Conservation (phyloP, 768 basidiomycete genomes). For the Grammothele lineata region DNA sequence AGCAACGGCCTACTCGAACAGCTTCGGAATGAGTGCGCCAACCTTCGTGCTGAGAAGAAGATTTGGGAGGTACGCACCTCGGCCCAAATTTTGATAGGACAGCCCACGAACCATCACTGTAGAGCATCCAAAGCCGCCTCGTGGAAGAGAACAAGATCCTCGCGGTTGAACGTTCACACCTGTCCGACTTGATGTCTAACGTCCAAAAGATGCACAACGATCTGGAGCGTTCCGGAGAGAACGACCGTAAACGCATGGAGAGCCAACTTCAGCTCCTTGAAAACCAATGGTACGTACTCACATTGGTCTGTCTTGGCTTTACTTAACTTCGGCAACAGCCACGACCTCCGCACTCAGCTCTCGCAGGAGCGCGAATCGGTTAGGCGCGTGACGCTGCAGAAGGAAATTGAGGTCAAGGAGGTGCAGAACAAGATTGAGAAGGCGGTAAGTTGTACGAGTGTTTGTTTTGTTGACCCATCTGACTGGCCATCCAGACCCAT, state of each 20-base stretch:
- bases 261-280: constrained; percentile 75
- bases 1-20: constrained; percentile 65
- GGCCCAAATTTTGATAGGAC: neutral
- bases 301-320: too few species aligned
- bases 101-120: constrained; percentile 12
- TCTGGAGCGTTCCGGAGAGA: constrained; percentile 76
- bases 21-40: constrained; percentile 80
- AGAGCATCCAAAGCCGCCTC: constrained; percentile 77
- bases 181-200: constrained; percentile 84
- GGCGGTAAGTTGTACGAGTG: constrained; percentile 40
- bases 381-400: constrained; percentile 73
- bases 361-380: constrained; percentile 68
- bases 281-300: constrained; percentile 59
- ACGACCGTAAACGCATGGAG: constrained; percentile 78
- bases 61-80: constrained; percentile 73
- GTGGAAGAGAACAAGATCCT: constrained; percentile 82
- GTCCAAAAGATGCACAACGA: constrained; percentile 91
- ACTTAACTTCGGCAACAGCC: constrained; percentile 39
- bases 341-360: constrained; percentile 69
- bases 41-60: constrained; percentile 88
- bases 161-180: constrained; percentile 74
- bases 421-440: constrained; percentile 70
- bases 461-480: too few species aligned
- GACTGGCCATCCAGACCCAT: constrained; percentile 47
- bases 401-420: constrained; percentile 77